These are phyloP conservation scores for Liriodendron chinense DNA, from an alignment of 164 flowering plant genomes.

Conservation along the genomic window DNA sequence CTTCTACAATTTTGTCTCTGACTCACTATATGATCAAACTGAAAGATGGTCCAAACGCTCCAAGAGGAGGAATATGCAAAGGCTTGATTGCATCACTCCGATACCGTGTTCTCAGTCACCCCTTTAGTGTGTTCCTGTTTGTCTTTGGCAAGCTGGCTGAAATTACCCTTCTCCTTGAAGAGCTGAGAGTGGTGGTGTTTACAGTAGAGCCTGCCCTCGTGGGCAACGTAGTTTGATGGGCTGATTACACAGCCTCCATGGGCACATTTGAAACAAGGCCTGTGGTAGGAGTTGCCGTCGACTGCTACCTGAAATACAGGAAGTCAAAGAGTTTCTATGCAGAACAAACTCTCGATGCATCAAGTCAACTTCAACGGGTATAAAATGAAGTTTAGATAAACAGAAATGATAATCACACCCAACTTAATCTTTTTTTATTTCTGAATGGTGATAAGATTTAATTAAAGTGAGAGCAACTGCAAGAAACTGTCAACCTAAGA, in stretches of 20 bases:
- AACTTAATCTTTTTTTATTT: too few species aligned
- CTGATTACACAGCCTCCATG: slow-evolving; percentile 84
- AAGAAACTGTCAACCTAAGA: too few species aligned
- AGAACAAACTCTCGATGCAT: too few species aligned
- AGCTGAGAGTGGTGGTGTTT: slow-evolving; percentile 81
- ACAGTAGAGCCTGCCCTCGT: slow-evolving; percentile 72
- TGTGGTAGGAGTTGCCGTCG: slow-evolving; percentile 80
- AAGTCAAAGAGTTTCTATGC: not conserved
- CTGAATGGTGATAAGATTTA: too few species aligned
- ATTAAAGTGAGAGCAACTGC: too few species aligned
- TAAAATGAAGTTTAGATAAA: too few species aligned
- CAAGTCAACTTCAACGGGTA: too few species aligned
- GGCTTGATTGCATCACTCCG: slow-evolving; percentile 14
- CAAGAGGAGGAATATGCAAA: not conserved
- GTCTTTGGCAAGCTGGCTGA: slow-evolving; percentile 56
- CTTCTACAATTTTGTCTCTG: not conserved
- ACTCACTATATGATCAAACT: not conserved
- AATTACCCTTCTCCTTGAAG: slow-evolving; percentile 81
- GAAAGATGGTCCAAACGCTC: not conserved
- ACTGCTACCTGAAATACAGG: slow-evolving; percentile 57
- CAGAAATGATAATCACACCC: too few species aligned
- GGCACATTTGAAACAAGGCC: slow-evolving; percentile 76
- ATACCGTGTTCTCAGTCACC: slow-evolving; percentile 33
- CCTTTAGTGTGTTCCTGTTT: slow-evolving; percentile 42
- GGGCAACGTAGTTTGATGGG: slow-evolving; percentile 81